Evolutionary conservation across 495 filamentous ascomycete species (phyloP).

Genomic region (Sordaria brevicollis): DNA sequence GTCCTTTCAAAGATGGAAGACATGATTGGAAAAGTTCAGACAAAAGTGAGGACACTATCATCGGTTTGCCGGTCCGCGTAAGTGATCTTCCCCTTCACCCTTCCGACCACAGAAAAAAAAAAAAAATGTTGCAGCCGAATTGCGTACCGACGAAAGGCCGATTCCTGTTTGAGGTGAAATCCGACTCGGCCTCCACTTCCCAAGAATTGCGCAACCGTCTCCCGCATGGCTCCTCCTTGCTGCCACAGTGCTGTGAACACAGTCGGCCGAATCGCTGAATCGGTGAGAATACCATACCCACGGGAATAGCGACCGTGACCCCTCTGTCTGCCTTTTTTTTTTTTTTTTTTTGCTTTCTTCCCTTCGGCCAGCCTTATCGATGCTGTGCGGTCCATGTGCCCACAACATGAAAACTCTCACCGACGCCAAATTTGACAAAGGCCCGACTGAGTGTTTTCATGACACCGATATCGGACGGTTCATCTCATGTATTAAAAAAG

Average conservation of each 20-base stretch:
- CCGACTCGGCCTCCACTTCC: neutral
- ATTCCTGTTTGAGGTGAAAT: neutral
- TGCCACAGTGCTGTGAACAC: neutral
- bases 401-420: neutral
- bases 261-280: neutral
- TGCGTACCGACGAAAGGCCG: neutral
- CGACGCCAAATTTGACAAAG: no score
- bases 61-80: neutral
- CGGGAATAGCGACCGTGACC: neutral
- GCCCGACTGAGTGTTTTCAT: neutral
- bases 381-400: neutral
- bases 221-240: neutral
- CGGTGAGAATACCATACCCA: neutral
- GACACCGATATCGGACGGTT: neutral
- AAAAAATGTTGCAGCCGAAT: neutral
- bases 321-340: neutral
- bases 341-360: neutral
- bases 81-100: neutral
- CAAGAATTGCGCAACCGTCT: neutral
- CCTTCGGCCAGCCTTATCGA: neutral
- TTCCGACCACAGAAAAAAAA: neutral
- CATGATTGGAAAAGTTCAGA: neutral
- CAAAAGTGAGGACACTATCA: neutral
- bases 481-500: neutral
- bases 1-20: neutral